Evolutionary conservation across 208 protist species (phyloP).

Genomic region (Trypanosoma cruzi): DNA sequence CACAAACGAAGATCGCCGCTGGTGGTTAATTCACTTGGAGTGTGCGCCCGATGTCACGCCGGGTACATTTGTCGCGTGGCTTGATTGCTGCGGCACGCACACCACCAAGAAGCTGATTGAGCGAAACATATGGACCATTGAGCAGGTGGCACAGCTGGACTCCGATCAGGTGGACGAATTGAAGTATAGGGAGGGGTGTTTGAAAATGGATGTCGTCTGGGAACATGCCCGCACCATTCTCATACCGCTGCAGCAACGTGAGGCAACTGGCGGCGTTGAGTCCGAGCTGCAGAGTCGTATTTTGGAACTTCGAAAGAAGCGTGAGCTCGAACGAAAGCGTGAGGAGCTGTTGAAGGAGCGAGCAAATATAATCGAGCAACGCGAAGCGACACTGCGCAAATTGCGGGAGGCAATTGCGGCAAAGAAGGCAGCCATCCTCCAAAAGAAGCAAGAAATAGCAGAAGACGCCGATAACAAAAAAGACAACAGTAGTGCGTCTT

Average conservation of each 20-base stretch:
- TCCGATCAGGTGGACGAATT: slow-evolving; percentile 87
- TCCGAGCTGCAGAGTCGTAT: slow-evolving; percentile 83
- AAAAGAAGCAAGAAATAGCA: slow-evolving; percentile 48
- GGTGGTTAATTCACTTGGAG: slow-evolving; percentile 90
- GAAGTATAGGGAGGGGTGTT: slow-evolving; percentile 88
- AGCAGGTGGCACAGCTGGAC: slow-evolving; percentile 82
- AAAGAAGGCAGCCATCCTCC: slow-evolving; percentile 72
- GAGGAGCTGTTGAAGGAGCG: slow-evolving; percentile 70
- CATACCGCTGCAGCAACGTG: slow-evolving; percentile 66
- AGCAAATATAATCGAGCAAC: slow-evolving; percentile 47
- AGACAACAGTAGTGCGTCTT: neutral
- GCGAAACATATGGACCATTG: slow-evolving; percentile 91
- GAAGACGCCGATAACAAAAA: slow-evolving; percentile 7
- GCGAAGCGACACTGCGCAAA: slow-evolving; percentile 74
- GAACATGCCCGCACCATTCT: slow-evolving; percentile 90
- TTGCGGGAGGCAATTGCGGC: slow-evolving; percentile 79
- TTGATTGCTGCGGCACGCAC: slow-evolving; percentile 91
- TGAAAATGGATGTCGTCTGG: slow-evolving; percentile 90
- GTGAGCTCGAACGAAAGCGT: slow-evolving; percentile 81
- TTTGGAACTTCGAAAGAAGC: slow-evolving; percentile 84
- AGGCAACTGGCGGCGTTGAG: slow-evolving; percentile 68
- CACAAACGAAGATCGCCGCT: slow-evolving; percentile 88
- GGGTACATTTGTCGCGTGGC: slow-evolving; percentile 84
- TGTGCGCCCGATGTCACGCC: slow-evolving; percentile 82
- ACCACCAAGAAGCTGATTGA: slow-evolving; percentile 92